phyloP scores from a whole-genome alignment of 2,329 filamentous ascomycete genomes.

The Seiridium cupressi region DNA sequence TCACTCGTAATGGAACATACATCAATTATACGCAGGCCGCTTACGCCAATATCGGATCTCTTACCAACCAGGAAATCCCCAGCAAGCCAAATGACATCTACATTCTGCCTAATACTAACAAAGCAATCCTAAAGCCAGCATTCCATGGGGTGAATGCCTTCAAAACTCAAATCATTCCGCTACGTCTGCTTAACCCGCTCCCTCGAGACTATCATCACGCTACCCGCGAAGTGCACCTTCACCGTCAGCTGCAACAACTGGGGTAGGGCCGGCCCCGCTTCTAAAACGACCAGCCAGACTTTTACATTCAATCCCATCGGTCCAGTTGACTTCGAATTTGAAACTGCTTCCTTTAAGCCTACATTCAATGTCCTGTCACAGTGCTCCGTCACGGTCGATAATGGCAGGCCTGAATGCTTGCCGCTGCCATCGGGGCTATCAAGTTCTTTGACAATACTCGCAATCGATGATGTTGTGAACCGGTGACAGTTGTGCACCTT shows the following conservation, averaged over 20 bases:
- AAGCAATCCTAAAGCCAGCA: neutral
- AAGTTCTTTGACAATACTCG: neutral
- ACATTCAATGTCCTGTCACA: neutral
- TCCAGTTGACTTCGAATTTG: neutral
- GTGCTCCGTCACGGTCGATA: neutral
- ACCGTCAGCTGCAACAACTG: neutral
- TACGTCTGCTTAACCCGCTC: neutral
- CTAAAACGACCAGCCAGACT: neutral
- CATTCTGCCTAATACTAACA: neutral
- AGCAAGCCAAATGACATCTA: neutral
- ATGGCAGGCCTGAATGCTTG: neutral
- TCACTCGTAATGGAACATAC: neutral
- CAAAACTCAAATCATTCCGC: neutral
- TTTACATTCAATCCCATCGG: neutral
- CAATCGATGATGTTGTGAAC: neutral
- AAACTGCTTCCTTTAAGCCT: neutral
- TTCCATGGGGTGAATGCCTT: neutral
- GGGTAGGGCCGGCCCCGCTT: neutral
- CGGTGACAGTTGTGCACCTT: neutral
- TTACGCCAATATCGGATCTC: conserved; percentile 16
- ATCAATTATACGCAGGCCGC: neutral
- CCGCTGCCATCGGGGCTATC: neutral
- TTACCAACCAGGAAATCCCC: conserved; percentile 27
- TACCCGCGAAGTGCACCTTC: neutral
- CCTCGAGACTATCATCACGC: neutral